These are phyloP conservation scores for Aspergillus flavus DNA, from an alignment of 2,329 filamentous ascomycete genomes.

Conservation along the genomic window DNA sequence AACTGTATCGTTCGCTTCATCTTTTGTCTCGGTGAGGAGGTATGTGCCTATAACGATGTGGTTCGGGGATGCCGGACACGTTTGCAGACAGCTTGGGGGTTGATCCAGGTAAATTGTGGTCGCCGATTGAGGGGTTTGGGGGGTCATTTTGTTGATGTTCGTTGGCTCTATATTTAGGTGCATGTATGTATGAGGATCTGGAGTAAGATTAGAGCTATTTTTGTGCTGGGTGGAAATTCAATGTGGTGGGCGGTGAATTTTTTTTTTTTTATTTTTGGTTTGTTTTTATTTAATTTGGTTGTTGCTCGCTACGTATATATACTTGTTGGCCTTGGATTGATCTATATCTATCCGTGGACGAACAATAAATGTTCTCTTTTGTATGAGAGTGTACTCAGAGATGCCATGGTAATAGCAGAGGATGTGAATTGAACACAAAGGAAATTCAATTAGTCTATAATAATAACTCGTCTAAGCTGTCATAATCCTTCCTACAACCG, in stretches of 20 bases:
- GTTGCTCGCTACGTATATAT: no score
- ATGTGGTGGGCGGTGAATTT: not conserved
- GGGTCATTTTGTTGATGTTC: constrained; percentile 14
- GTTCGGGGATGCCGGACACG: constrained; percentile 52
- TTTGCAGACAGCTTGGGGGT: constrained; percentile 50
- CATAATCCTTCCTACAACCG: not conserved
- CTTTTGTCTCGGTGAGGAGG: constrained; percentile 55
- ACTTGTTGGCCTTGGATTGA: no score
- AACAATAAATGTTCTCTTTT: not conserved
- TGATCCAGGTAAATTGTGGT: constrained; percentile 44
- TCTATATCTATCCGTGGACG: no score
- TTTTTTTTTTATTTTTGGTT: not conserved
- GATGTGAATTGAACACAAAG: not conserved
- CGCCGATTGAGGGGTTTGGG: constrained; percentile 33
- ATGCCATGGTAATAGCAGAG: not conserved
- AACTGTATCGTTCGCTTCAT: constrained; percentile 25
- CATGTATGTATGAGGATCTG: not conserved
- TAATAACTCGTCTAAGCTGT: not conserved
- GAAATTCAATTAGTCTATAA: not conserved
- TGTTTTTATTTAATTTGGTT: no score
- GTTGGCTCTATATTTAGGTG: not conserved
- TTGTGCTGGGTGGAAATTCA: not conserved
- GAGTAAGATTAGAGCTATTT: not conserved
- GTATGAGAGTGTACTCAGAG: not conserved
- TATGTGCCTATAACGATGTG: constrained; percentile 86